These are phyloP conservation scores for Phyllosticta citrichinensis DNA, from an alignment of 2,329 filamentous ascomycete species.

Conservation along the genomic window DNA sequence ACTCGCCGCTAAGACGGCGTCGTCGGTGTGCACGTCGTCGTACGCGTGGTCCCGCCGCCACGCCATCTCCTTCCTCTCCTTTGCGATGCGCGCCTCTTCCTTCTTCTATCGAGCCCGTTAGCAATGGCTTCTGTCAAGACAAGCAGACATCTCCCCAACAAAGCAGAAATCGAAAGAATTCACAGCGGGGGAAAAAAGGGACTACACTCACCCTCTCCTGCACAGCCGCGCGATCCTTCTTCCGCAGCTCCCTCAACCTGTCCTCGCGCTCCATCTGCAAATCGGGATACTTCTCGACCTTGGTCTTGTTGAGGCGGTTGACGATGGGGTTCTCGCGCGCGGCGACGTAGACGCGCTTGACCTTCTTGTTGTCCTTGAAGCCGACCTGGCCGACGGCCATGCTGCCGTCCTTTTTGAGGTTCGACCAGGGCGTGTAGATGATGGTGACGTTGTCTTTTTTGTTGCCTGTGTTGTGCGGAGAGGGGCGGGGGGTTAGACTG, in stretches of 20 bases:
- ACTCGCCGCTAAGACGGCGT: constrained; percentile 64
- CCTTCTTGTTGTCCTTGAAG: constrained; percentile 81
- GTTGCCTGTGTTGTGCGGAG: constrained; percentile 53
- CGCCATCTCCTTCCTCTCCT: constrained; percentile 80
- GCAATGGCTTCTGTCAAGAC: too few relatives aligned
- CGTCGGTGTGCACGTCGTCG: constrained; percentile 79
- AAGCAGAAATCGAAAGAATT: too few relatives aligned
- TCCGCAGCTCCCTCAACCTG: constrained; percentile 58
- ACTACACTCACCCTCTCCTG: constrained; percentile 47
- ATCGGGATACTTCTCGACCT: constrained; percentile 78
- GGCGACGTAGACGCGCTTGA: constrained; percentile 71
- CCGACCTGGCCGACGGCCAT: constrained; percentile 94
- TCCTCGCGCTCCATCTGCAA: constrained; percentile 74
- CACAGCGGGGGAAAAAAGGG: not conserved
- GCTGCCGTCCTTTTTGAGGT: constrained; percentile 86
- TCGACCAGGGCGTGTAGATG: constrained; percentile 97
- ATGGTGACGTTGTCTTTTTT: constrained; percentile 97
- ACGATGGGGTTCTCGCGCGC: constrained; percentile 81
- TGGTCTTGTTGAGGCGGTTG: constrained; percentile 98
- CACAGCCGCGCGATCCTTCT: constrained; percentile 54
- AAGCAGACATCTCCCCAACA: too few relatives aligned
- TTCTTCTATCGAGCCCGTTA: constrained; percentile 47
- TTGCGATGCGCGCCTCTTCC: constrained; percentile 60
- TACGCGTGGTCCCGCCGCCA: constrained; percentile 98
- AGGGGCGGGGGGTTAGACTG: not conserved